Percentiles rank a stretch among this genome's conserved stretches.
Conservation (phyloP, 1,284 basidiomycete species). For the Peniophora sp. region DNA sequence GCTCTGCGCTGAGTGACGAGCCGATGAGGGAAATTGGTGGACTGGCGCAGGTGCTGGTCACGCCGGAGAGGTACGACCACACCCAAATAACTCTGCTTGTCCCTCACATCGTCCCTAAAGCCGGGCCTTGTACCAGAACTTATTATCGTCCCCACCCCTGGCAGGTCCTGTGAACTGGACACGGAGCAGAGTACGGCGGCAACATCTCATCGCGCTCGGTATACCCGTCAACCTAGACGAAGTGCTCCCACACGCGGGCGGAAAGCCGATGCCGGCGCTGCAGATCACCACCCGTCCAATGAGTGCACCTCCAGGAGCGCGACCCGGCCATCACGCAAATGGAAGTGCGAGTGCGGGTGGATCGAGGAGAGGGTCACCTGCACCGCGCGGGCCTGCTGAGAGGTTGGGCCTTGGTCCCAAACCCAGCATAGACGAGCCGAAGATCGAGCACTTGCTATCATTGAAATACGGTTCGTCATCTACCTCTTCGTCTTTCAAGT, state of each 20-base stretch:
- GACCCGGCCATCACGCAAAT: conserved; percentile 31
- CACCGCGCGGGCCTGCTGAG: conserved; percentile 16
- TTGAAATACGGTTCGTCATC: conserved; percentile 54
- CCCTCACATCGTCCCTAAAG: conserved; percentile 33
- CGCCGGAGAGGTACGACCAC: conserved; percentile 57
- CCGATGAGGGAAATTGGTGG: conserved; percentile 75
- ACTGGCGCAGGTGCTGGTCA: conserved; percentile 67
- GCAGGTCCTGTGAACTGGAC: conserved; percentile 87
- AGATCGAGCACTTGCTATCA: conserved; percentile 58
- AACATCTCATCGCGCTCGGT: conserved; percentile 84
- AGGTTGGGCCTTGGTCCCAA: conserved; percentile 64
- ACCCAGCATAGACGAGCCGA: conserved; percentile 61
- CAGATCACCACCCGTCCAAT: conserved; percentile 77
- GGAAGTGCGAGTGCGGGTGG: conserved; percentile 28
- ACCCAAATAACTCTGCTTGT: conserved; percentile 3
- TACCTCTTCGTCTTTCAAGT: neutral
- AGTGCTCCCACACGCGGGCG: conserved; percentile 67
- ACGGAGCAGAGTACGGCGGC: conserved; percentile 78
- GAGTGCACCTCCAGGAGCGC: conserved; percentile 65
- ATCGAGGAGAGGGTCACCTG: conserved; percentile 34
- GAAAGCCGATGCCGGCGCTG: conserved; percentile 68
- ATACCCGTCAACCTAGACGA: conserved; percentile 93
- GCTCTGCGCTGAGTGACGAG: conserved; percentile 56
- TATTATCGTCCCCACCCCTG: conserved; percentile 55
- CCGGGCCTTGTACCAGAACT: conserved; percentile 66